Conservation (phyloP, 805 yeast species). For the Osmozyma mogii region DNA sequence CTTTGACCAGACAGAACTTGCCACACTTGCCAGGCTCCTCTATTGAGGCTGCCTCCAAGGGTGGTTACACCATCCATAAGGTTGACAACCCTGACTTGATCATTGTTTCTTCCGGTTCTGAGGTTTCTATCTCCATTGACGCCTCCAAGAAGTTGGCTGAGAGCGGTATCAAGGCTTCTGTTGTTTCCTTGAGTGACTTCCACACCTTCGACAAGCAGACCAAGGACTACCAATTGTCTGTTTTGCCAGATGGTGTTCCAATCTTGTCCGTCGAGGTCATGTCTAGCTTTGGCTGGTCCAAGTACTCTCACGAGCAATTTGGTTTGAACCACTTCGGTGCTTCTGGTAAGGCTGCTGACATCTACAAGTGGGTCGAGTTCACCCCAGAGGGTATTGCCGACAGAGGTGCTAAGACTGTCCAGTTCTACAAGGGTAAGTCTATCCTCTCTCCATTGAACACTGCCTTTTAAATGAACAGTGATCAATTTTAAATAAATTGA, state of each 20-base stretch:
- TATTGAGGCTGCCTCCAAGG: conserved; percentile 85
- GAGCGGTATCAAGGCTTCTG: conserved; percentile 64
- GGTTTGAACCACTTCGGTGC: conserved; percentile 96
- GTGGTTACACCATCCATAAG: conserved; percentile 70
- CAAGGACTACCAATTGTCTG: conserved; percentile 69
- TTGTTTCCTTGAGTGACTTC: conserved; percentile 93
- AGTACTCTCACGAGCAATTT: conserved; percentile 93
- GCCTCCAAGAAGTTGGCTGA: conserved; percentile 67
- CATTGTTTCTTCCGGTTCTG: conserved; percentile 90
- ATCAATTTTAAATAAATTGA: too few species aligned
- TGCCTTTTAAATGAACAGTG: conserved; percentile 68
- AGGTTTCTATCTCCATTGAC: conserved; percentile 74
- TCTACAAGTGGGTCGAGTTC: conserved; percentile 82
- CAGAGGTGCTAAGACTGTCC: conserved; percentile 72
- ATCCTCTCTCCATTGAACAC: conserved; percentile 69
- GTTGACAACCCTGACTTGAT: conserved; percentile 60
- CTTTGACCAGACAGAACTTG: conserved; percentile 78
- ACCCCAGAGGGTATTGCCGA: conserved; percentile 88
- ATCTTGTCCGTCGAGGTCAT: conserved; percentile 89
- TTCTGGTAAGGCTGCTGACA: conserved; percentile 79
- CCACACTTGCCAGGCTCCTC: conserved; percentile 93
- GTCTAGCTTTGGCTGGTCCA: conserved; percentile 87
- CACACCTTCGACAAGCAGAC: conserved; percentile 81
- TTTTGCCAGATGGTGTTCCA: conserved; percentile 93
- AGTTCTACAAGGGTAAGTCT: conserved; percentile 72